Base-by-base conservation (phyloP, 1,139 yeast genomes). In the Magnusiomyces sp. region DNA sequence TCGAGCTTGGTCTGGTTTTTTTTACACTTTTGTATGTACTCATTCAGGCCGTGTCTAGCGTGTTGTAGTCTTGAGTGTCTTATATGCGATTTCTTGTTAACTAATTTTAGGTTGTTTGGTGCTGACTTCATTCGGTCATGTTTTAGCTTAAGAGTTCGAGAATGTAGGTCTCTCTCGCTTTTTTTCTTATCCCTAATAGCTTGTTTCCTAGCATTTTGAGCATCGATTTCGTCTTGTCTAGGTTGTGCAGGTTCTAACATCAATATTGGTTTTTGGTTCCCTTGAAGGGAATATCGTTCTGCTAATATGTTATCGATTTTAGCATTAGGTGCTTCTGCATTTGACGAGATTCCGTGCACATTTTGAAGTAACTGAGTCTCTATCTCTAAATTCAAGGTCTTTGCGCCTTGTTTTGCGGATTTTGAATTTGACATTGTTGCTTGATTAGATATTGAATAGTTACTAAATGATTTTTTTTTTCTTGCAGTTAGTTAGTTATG, bases 21-120 rank as follows among this genome's bases (percentile, higher is more conserved):
- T 31, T 73, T 51, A 5, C 74, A 71, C 1, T 51, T 52, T 33
- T 68, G 63, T 19, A 80, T 66, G 56, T 75, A 79, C 2, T 55
- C 51, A 51, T 74, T 72, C 56, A 79, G 71, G 31, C 75, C 79
- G 7, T 62, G 59, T 53, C 81, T 64, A 0, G 83, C 75, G 14
- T 39, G 43, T 19, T 36, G 36, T 51, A 34, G 51, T 45, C 46
- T 53, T 53, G 20, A 49, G 27, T 9, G 48, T 32, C 23, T 37
- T 34, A n/a, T 49, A 38, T 19, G 51, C 50, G 43, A 32, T 13
- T n/a, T 54, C 29, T 23, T 23, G 29, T 23, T 23, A 7, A 23
- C 29, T 23, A 23, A 23, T 7, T 23, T 23, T 4, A 23, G 29
- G 7, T 23, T 23, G 29, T 23, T 23, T 23, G 29, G 29, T 5